These are phyloP conservation scores for Sporisorium sorghi DNA, from an alignment of 1,284 basidiomycete species.

Conservation along the genomic window DNA sequence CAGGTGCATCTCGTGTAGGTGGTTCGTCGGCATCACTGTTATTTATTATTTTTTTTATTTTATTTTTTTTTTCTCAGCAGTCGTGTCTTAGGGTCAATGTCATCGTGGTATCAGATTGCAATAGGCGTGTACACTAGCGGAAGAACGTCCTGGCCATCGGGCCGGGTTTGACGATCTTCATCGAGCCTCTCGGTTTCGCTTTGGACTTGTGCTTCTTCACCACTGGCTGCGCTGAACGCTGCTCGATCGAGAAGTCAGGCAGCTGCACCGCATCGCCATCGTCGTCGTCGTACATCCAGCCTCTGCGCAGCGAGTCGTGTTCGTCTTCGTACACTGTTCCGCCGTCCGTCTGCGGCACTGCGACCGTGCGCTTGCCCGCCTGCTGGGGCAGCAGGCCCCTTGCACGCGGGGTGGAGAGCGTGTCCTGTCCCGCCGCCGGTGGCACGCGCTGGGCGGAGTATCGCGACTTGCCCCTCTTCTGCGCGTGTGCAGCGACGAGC, in stretches of 20 bases:
- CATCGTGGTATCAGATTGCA: constrained; percentile 11
- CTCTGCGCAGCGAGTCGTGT: constrained; percentile 30
- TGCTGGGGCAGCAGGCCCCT: no score
- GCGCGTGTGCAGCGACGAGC: constrained; percentile 2
- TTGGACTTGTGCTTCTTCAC: constrained; percentile 21
- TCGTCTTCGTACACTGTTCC: constrained; percentile 29
- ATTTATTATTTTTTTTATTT: not conserved
- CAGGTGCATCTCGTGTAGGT: constrained; percentile 24
- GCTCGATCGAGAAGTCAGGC: constrained; percentile 45
- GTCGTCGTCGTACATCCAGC: constrained; percentile 36
- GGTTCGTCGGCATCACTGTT: no score
- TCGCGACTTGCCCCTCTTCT: constrained; percentile 17
- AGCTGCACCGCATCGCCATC: constrained; percentile 17
- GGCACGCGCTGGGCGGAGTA: constrained; percentile 40
- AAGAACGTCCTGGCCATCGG: constrained; percentile 45
- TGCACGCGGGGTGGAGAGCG: constrained; percentile 4
- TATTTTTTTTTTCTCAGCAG: not conserved
- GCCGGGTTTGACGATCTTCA: constrained; percentile 35
- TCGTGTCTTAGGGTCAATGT: not conserved
- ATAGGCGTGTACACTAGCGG: constrained; percentile 11
- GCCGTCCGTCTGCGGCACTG: not conserved
- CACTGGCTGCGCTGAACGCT: not conserved
- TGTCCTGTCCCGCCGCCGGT: not conserved
- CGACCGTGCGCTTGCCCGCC: constrained; percentile 1
- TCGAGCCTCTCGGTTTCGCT: constrained; percentile 15